phyloP scores from a whole-genome alignment of 164 flowering plant genomes.

The Santalum album region DNA sequence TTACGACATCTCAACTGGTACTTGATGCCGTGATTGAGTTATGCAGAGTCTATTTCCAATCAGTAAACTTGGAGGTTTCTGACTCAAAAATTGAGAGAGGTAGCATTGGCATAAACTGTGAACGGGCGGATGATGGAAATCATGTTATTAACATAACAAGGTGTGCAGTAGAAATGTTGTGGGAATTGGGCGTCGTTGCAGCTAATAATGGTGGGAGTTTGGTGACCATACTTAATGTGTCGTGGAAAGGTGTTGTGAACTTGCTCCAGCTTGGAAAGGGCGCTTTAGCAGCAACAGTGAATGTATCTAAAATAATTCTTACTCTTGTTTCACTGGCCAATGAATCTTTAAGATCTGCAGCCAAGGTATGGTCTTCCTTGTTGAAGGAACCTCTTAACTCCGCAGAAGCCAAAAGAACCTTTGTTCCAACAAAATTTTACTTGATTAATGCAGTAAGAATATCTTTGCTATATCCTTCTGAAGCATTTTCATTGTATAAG shows the following conservation, averaged over 20 bases:
- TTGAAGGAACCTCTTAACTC: conserved; percentile 33
- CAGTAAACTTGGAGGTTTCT: conserved; percentile 31
- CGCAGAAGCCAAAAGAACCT: conserved; percentile 66
- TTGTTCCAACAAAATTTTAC: conserved; percentile 81
- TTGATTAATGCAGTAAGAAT: conserved; percentile 72
- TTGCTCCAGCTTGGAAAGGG: conserved; percentile 72
- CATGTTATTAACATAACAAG: conserved; percentile 38
- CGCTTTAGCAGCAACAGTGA: conserved; percentile 38
- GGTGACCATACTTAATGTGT: conserved; percentile 65
- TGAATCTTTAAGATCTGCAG: conserved; percentile 53
- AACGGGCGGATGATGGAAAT: conserved; percentile 16
- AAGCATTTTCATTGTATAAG: conserved; percentile 41
- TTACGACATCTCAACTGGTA: conserved; percentile 44
- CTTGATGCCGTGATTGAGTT: conserved; percentile 47
- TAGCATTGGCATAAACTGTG: conserved; percentile 10
- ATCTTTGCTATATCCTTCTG: conserved; percentile 49
- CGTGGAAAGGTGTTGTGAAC: conserved; percentile 94
- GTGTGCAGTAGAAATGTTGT: conserved; percentile 44
- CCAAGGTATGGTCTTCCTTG: conserved; percentile 54
- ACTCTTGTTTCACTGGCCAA: conserved; percentile 58
- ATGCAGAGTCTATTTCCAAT: conserved; percentile 45
- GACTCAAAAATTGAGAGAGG: conserved; percentile 16
- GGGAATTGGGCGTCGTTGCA: conserved; percentile 67
- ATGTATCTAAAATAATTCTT: conserved; percentile 50
- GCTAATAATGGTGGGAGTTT: conserved; percentile 78